Conservation (phyloP, 2,329 filamentous ascomycete species). For the Lasiodiplodia citricola region DNA sequence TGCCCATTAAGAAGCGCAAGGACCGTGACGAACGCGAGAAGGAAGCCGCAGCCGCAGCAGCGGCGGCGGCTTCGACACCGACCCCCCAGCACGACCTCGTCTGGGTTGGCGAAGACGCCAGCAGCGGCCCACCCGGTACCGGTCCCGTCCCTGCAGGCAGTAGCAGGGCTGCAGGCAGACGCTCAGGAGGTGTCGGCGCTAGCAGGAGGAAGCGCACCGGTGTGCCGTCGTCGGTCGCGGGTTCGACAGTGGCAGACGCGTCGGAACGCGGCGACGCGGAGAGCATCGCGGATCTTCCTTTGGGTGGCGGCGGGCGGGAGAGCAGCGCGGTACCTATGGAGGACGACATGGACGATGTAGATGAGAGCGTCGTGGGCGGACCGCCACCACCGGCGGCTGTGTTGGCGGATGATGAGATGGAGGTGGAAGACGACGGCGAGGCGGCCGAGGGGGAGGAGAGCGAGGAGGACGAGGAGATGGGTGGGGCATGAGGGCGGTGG, state of each 20-base stretch:
- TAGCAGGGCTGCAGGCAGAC: background rate
- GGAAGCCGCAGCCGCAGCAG: constrained; percentile 17
- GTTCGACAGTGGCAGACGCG: background rate
- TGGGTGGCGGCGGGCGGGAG: constrained; percentile 5
- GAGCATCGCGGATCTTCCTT: constrained; percentile 3
- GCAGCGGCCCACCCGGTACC: background rate
- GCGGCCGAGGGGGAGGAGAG: constrained; percentile 34
- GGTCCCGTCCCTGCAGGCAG: background rate
- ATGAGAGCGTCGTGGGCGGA: background rate
- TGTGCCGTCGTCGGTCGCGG: constrained; percentile 9
- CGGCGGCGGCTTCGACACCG: background rate
- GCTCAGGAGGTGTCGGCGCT: constrained; percentile 1
- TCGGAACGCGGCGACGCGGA: constrained; percentile 13
- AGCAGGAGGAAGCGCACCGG: constrained; percentile 4
- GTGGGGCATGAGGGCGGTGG: background rate
- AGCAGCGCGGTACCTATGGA: constrained; percentile 22
- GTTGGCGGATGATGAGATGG: constrained; percentile 18
- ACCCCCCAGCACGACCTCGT: constrained; percentile 19
- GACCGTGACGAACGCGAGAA: constrained; percentile 19
- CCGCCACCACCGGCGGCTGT: background rate
- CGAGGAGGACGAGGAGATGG: constrained; percentile 39
- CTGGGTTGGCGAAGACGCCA: constrained; percentile 26
- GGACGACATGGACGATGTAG: constrained; percentile 7
- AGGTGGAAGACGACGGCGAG: constrained; percentile 8
- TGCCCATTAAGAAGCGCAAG: constrained; percentile 15